A percentile compares a stretch with the other conserved stretches of the same genome.
These are phyloP conservation scores for Colletotrichum musae DNA, from an alignment of 2,329 filamentous ascomycete species.

Conservation along the genomic window DNA sequence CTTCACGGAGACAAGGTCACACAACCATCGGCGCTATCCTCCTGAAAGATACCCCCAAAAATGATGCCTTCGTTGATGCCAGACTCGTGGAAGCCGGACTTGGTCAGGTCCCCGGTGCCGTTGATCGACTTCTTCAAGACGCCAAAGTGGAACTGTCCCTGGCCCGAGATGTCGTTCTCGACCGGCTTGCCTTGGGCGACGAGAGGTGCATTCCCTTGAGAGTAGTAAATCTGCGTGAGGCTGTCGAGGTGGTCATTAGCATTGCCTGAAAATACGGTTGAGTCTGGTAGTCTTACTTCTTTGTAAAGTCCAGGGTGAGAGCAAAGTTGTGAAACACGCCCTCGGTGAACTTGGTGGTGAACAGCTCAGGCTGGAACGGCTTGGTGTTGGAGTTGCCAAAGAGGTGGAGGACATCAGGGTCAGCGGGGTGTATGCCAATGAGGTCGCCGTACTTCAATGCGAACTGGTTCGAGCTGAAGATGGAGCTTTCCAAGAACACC, in stretches of 20 bases:
- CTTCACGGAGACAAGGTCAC: constrained; percentile 16
- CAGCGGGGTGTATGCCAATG: constrained; percentile 53
- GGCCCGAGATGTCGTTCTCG: constrained; percentile 66
- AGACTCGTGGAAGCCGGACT: constrained; percentile 61
- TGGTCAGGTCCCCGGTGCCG: constrained; percentile 57
- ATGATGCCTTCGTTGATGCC: constrained; percentile 67
- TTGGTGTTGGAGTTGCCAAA: constrained; percentile 63
- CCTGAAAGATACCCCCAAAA: constrained; percentile 66
- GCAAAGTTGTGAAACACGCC: constrained; percentile 74
- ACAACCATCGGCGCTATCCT: constrained; percentile 57
- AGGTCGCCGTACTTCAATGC: constrained; percentile 69
- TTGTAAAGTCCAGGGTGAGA: constrained; percentile 68
- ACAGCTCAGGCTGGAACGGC: constrained; percentile 61
- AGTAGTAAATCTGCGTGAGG: constrained; percentile 71
- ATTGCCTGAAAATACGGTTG: neutral
- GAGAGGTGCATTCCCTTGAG: constrained; percentile 60
- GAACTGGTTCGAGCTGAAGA: constrained; percentile 66
- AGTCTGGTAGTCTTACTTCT: constrained; percentile 58
- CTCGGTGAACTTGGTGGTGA: constrained; percentile 63
- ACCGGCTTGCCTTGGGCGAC: constrained; percentile 60
- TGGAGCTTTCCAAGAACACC: constrained; percentile 62
- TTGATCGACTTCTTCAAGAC: constrained; percentile 71
- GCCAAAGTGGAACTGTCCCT: constrained; percentile 74
- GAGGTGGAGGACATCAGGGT: constrained; percentile 60
- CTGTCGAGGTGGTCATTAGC: constrained; percentile 49